A percentile compares a stretch with the other conserved stretches of the same genome.
Evolutionary conservation across 148 eudicot genomes (phyloP).

Genomic region (Persicaria tinctoria): DNA sequence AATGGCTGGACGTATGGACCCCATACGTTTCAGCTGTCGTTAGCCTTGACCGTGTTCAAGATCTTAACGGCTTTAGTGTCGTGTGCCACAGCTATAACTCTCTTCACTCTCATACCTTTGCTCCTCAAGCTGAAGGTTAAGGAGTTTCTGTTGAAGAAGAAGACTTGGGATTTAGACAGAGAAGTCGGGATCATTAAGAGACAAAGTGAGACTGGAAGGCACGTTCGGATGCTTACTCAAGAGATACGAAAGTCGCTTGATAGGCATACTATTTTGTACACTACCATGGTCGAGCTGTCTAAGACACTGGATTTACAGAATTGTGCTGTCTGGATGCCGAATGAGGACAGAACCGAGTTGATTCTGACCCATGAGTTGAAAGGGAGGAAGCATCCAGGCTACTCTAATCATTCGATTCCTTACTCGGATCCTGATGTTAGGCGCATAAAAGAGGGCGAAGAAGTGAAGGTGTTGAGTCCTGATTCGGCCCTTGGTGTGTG

Average conservation of each 20-base stretch:
- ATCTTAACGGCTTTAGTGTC: conserved; percentile 80
- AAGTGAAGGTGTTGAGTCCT: conserved; percentile 44
- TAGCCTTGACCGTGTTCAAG: conserved; percentile 72
- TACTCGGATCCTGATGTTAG: conserved; percentile 53
- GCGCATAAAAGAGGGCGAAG: conserved; percentile 42
- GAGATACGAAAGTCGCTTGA: conserved; percentile 87
- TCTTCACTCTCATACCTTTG: conserved; percentile 66
- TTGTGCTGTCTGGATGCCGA: conserved; percentile 96
- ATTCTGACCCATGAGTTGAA: conserved; percentile 57
- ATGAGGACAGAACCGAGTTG: conserved; percentile 59
- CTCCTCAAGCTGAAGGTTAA: conserved; percentile 82
- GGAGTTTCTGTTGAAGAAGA: conserved; percentile 74
- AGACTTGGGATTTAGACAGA: conserved; percentile 69
- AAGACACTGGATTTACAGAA: conserved; percentile 64
- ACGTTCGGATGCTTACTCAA: conserved; percentile 87
- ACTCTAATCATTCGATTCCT: conserved; percentile 29
- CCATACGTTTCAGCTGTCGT: conserved; percentile 61
- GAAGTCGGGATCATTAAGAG: conserved; percentile 72
- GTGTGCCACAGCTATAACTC: conserved; percentile 82
- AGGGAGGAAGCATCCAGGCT: conserved; percentile 20
- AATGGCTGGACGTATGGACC: conserved; percentile 87
- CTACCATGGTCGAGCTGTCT: conserved; percentile 77
- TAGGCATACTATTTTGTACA: conserved; percentile 64
- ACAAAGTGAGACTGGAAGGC: conserved; percentile 72
- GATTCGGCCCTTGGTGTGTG: conserved; percentile 50